Conservation (phyloP, 345 rosid genomes). For the Hypericum perforatum region DNA sequence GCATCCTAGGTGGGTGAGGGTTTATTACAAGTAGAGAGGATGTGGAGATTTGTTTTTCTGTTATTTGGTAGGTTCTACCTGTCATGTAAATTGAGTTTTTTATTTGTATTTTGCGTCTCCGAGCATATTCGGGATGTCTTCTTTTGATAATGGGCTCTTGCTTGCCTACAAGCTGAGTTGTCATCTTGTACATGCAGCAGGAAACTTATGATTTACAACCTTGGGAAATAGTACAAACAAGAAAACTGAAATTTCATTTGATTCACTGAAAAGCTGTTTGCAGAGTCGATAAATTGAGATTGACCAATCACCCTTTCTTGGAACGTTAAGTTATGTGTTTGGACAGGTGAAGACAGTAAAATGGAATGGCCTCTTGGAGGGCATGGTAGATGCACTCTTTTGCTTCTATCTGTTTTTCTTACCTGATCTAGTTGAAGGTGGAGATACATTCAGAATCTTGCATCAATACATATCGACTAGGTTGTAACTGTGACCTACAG, state of each 20-base stretch:
- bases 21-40: slow-evolving; percentile 5
- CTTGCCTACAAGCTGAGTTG: slow-evolving; percentile 36
- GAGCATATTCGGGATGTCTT: slow-evolving; percentile 41
- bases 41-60: neutral
- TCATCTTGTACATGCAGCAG: slow-evolving; percentile 31
- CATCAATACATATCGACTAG: slow-evolving; percentile 28
- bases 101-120: slow-evolving; percentile 29
- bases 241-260: no score
- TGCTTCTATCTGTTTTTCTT: slow-evolving; percentile 5
- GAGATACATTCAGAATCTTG: slow-evolving; percentile 37
- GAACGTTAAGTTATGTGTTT: no score
- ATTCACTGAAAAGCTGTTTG: no score
- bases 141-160: slow-evolving; percentile 41
- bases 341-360: no score
- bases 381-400: neutral
- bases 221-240: no score
- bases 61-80: slow-evolving; percentile 16
- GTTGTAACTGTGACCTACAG: slow-evolving; percentile 55
- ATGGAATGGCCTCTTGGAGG: no score
- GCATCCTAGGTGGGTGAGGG: neutral
- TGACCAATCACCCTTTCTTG: no score
- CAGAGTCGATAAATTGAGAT: no score
- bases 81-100: slow-evolving; percentile 50
- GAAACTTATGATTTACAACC: slow-evolving; percentile 7
- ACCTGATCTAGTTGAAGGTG: slow-evolving; percentile 51